Evolutionary conservation across 2,329 filamentous ascomycete genomes (phyloP).

Genomic region (Diaporthe sp.): DNA sequence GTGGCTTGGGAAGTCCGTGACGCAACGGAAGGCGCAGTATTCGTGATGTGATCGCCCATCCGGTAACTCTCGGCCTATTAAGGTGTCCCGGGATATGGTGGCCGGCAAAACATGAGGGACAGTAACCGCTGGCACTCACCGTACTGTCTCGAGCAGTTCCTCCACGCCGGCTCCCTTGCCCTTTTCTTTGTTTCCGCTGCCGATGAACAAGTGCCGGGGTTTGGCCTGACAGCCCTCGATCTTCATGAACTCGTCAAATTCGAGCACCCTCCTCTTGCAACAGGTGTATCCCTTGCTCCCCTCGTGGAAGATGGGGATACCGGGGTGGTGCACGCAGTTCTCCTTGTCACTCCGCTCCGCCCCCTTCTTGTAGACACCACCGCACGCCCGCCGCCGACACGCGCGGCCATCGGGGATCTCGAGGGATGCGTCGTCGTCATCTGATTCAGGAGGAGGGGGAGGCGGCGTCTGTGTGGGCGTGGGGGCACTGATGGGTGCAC

Average conservation of each 20-base stretch:
- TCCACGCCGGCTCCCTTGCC: slow-evolving; percentile 60
- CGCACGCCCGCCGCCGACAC: slow-evolving; percentile 84
- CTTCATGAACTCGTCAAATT: slow-evolving; percentile 98
- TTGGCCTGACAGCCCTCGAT: slow-evolving; percentile 92
- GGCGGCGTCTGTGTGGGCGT: slow-evolving; percentile 52
- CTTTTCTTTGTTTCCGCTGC: slow-evolving; percentile 75
- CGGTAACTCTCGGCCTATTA: slow-evolving; percentile 6
- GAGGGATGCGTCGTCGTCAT: slow-evolving; percentile 84
- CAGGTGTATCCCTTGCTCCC: slow-evolving; percentile 98
- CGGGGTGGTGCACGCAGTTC: slow-evolving; percentile 88
- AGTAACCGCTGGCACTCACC: slow-evolving; percentile 59
- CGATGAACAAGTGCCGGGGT: slow-evolving; percentile 84
- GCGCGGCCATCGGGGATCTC: slow-evolving; percentile 78
- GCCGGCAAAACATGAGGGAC: neutral
- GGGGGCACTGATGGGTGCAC: slow-evolving; percentile 54
- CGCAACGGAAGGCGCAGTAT: slow-evolving; percentile 10
- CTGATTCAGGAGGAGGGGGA: slow-evolving; percentile 77
- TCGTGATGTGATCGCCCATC: neutral
- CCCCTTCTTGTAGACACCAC: slow-evolving; percentile 70
- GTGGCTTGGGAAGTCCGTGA: slow-evolving; percentile 19
- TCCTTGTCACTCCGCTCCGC: slow-evolving; percentile 71
- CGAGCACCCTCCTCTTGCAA: slow-evolving; percentile 93
- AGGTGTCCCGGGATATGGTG: slow-evolving; percentile 4
- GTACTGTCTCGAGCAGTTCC: slow-evolving; percentile 81
- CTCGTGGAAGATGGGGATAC: slow-evolving; percentile 94